Base-by-base conservation (phyloP, 352 stramenopile genomes). In the Paralagenidium karlingii region DNA sequence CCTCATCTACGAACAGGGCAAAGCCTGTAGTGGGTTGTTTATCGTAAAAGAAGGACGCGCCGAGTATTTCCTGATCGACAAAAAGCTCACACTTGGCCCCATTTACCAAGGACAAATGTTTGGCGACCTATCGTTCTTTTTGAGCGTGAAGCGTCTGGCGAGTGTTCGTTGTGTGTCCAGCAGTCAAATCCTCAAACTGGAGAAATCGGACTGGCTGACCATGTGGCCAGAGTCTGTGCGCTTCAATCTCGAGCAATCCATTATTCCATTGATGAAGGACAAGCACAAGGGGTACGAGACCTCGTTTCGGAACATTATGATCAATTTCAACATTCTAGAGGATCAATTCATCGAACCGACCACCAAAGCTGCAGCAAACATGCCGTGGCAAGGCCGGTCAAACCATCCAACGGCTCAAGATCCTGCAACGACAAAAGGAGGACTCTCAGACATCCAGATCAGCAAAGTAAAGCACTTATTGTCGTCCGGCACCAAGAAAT, bases 61-160 rank as follows among this genome's bases (percentile, higher is more conserved):
- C 1, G 71, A 86, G 37, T 34, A 71, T 2, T 75, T 62, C 22
- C 47, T 55, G 0, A 53, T 66, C 0, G 32, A 46, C 8, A 63
- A 63, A 3, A 47, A 53, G 8, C 48, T 74, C 7, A 57, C 74
- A 2, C 82, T 63, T 27, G 52, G 47, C 0, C 41, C 57, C 20
- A 39, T 68, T 1, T 31, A 47, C 0, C 33, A 6, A 2, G 68
- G 63, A 1, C 38, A 44, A 22, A 36, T 83, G 0, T 83, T 86
- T 37, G 71, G 68, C 3, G 67, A 83, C 33, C 75, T 75, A 24
- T 43, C 54, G 4, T 83, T 86, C 38, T 83, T 86, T 24, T 43
- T 82, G 1, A 56, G 61, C 2, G 47, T 62, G 1, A 59, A 55
- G 16, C 65, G 58, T 0, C 48, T 86, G 11, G 63, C 64, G 8